These are phyloP conservation scores for Daldinia sp. DNA, from an alignment of 2,329 filamentous ascomycete species.

Conservation along the genomic window DNA sequence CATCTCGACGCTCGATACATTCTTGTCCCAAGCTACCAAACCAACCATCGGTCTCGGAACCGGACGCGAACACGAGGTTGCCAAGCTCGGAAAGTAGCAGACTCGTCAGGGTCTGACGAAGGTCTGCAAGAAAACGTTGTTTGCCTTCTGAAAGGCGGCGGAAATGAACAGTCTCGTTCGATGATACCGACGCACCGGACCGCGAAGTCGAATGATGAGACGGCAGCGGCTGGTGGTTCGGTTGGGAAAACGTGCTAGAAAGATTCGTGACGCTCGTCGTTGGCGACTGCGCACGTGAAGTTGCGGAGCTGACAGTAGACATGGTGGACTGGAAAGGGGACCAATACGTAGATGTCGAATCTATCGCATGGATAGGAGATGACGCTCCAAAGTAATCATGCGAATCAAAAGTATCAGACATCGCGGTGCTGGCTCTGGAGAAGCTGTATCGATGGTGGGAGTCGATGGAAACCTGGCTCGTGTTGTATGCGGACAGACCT, in stretches of 20 bases:
- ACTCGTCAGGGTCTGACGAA: conserved; percentile 82
- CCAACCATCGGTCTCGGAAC: conserved; percentile 93
- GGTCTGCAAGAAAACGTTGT: conserved; percentile 76
- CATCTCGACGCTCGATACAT: conserved; percentile 69
- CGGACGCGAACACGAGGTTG: conserved; percentile 82
- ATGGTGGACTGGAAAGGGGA: conserved; percentile 80
- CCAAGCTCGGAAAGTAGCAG: conserved; percentile 89
- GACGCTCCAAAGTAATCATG: conserved; percentile 75
- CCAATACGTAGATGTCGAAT: conserved; percentile 85
- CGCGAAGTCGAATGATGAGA: conserved; percentile 61
- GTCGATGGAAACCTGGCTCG: conserved; percentile 75
- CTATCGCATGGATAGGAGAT: conserved; percentile 75
- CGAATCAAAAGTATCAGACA: conserved; percentile 73
- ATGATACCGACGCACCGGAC: conserved; percentile 72
- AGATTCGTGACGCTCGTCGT: conserved; percentile 68
- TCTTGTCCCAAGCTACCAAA: conserved; percentile 74
- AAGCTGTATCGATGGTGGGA: conserved; percentile 71
- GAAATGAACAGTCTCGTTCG: conserved; percentile 71
- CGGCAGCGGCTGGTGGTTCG: conserved; percentile 52
- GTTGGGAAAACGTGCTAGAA: conserved; percentile 58
- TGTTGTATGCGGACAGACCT: conserved; percentile 66
- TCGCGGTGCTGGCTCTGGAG: conserved; percentile 63
- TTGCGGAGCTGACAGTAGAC: conserved; percentile 68
- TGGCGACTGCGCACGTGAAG: conserved; percentile 67
- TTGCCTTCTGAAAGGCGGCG: conserved; percentile 73